phyloP scores from a whole-genome alignment of 345 rosid species.

The Corchorus capsularis region DNA sequence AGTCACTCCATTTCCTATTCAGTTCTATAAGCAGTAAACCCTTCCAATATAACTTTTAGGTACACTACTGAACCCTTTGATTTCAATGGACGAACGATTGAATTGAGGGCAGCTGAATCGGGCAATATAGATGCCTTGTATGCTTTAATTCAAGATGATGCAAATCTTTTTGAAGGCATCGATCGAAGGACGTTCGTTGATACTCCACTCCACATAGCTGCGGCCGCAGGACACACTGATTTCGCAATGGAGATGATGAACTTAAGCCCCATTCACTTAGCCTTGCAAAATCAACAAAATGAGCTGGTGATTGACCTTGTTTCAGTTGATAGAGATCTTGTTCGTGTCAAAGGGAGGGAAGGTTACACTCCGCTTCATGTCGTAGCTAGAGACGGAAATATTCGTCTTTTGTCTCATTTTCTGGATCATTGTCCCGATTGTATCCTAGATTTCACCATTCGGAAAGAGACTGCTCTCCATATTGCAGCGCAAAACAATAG shows the following conservation, averaged over 20 bases:
- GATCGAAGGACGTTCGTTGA: constrained; percentile 26
- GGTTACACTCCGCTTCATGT: too few species aligned
- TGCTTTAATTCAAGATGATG: constrained; percentile 23
- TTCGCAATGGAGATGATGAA: constrained; percentile 35
- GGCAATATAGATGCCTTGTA: constrained; percentile 32
- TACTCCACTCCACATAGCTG: constrained; percentile 16
- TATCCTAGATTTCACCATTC: neutral
- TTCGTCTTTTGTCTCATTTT: neutral
- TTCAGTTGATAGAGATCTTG: too few species aligned
- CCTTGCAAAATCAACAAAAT: constrained; percentile 18
- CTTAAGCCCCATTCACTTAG: constrained; percentile 36
- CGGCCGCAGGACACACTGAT: constrained; percentile 27
- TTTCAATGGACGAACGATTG: neutral
- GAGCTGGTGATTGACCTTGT: constrained; percentile 5
- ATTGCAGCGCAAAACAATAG: neutral
- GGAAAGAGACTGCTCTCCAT: neutral
- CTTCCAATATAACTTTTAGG: too few species aligned
- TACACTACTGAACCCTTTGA: too few species aligned
- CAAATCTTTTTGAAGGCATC: constrained; percentile 15
- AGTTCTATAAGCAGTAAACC: too few species aligned
- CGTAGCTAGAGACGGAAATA: neutral
- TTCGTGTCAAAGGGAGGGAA: too few species aligned
- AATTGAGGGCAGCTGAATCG: constrained; percentile 5
- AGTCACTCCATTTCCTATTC: too few species aligned
- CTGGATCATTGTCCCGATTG: neutral